These are phyloP conservation scores for Xylariaceae sp. DNA, from an alignment of 2,329 filamentous ascomycete genomes.

Conservation along the genomic window DNA sequence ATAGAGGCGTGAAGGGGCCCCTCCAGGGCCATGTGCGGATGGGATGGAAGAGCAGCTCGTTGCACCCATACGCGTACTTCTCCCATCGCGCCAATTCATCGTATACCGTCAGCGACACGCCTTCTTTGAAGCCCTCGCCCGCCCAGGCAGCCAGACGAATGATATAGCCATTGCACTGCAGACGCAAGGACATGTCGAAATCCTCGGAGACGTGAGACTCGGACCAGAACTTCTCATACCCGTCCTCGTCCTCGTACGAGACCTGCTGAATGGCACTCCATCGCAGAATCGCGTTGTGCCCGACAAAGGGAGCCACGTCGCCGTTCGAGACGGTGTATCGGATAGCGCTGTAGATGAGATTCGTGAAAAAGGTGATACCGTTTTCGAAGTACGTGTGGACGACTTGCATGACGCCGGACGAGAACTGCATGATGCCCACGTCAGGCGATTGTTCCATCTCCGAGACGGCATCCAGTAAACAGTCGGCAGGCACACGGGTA, in stretches of 20 bases:
- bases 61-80: constrained; percentile 68
- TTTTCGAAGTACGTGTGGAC: constrained; percentile 68
- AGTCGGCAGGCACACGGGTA: constrained; percentile 62
- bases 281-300: constrained; percentile 69
- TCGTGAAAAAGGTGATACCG: constrained; percentile 67
- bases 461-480: constrained; percentile 61
- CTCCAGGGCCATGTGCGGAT: constrained; percentile 54
- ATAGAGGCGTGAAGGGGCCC: constrained; percentile 61
- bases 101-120: constrained; percentile 67
- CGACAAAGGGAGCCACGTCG: constrained; percentile 69
- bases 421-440: constrained; percentile 66
- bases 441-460: constrained; percentile 67
- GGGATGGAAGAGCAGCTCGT: constrained; percentile 65
- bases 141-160: constrained; percentile 66
- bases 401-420: constrained; percentile 72
- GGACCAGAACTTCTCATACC: constrained; percentile 65
- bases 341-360: constrained; percentile 70
- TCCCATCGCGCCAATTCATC: constrained; percentile 68
- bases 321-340: constrained; percentile 64
- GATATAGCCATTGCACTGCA: constrained; percentile 63
- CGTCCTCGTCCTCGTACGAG: constrained; percentile 50
- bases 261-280: constrained; percentile 61
- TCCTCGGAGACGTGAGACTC: constrained; percentile 72
- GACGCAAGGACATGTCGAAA: constrained; percentile 67
- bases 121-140: constrained; percentile 65